Evolutionary conservation across 768 basidiomycete species (phyloP).

Genomic region (Boletus subcaerulescens): DNA sequence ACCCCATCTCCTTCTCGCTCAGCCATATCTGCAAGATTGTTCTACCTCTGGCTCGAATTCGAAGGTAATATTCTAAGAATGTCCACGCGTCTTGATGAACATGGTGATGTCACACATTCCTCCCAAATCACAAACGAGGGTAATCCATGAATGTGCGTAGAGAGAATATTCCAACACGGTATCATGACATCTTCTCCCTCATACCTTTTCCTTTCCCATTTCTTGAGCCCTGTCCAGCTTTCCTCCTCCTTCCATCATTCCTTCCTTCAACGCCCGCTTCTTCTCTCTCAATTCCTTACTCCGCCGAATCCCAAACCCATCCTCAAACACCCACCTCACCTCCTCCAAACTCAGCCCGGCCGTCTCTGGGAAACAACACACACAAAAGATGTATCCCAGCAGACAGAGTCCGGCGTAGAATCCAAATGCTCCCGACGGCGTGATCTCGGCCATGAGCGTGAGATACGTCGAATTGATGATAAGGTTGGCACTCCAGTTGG

Average conservation of each 20-base stretch:
- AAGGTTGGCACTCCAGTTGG: slow-evolving; percentile 77
- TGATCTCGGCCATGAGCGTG: slow-evolving; percentile 70
- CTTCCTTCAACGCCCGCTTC: slow-evolving; percentile 14
- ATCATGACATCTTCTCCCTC: too few species aligned
- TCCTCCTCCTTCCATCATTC: neutral
- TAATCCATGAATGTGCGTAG: too few species aligned
- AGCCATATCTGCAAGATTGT: too few species aligned
- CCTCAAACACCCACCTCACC: slow-evolving; percentile 57
- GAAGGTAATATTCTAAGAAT: too few species aligned
- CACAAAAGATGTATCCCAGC: slow-evolving; percentile 65
- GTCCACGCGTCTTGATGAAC: too few species aligned
- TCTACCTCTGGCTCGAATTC: too few species aligned
- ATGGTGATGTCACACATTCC: too few species aligned
- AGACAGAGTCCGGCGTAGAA: slow-evolving; percentile 75
- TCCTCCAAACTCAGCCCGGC: slow-evolving; percentile 71
- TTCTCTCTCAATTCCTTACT: slow-evolving; percentile 43
- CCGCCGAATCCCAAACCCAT: slow-evolving; percentile 63
- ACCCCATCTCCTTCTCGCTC: too few species aligned
- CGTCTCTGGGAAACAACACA: slow-evolving; percentile 76
- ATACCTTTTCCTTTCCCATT: neutral
- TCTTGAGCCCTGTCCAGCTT: neutral
- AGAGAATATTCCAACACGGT: too few species aligned
- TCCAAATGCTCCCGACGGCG: slow-evolving; percentile 72
- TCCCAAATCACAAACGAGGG: too few species aligned
- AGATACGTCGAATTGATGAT: slow-evolving; percentile 79